Evolutionary conservation across 148 eudicot genomes (phyloP), one percentile per base, ranked within the genome.

Genomic region (Camellia lanceoleosa): DNA sequence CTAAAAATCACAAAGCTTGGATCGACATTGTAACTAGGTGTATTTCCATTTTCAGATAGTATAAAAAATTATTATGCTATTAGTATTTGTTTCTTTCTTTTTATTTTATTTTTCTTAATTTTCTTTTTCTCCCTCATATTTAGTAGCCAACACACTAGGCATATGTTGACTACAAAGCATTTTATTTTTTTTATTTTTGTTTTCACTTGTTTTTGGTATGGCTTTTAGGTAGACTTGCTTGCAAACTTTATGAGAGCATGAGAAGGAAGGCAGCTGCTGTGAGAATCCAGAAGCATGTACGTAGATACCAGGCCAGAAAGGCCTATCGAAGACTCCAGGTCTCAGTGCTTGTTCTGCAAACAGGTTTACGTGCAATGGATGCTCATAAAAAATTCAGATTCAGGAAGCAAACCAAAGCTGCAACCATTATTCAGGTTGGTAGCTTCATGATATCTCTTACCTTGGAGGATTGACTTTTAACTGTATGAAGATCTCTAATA

Each of bases 231-330:
- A 88, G 84, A 79, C 81, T 91, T 81, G 93, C 98, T 41, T 78
- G 86, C 83, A 89, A 90, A 82, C 71, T 74, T 81, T 97, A 71
- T 73, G 89, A 84, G 83, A 76, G 71, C 1, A 83, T 83, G 85
- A 92, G 91, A 87, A 85, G 82, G 85, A 89, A 94, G 84, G 90
- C 97, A 79, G 98, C 99, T 75, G 90, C 95, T 7, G 11, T 92
- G 64, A 91, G 83, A 68, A 87, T 97, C 73, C 93, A 94, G 90
- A 89, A 87, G 78, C 75, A 86, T 56, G 80, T 80, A 65, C 98
- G 91, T 71, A 86, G 87, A 81, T 74, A 87, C 68, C 85, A 76
- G 74, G 86, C 85, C n/a, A 88, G 91, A 86, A 90, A 84, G 76
- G 87, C 84, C 80, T 97, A 86, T 69, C 79, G 69, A 60, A 84